Conservation (phyloP, 202 grass and related monocot genomes). For the Hordeum pubiflorum region DNA sequence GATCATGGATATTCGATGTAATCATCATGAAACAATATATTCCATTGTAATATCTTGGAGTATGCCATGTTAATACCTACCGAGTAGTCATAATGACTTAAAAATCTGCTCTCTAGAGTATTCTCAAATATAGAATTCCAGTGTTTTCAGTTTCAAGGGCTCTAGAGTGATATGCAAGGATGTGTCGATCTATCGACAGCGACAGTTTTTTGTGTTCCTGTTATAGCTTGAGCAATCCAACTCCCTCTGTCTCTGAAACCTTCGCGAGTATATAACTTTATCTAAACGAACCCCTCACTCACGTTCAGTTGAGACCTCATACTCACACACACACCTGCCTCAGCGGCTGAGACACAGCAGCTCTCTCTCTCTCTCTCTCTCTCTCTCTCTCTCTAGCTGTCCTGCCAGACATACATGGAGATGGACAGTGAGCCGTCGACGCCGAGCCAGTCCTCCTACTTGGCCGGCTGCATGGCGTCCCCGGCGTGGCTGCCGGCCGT, state of each 20-base stretch:
- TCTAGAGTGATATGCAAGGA: no score
- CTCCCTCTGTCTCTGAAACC: neutral
- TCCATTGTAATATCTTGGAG: no score
- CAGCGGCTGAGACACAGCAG: neutral
- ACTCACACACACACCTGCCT: neutral
- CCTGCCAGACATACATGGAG: constrained; percentile 9
- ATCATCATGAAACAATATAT: no score
- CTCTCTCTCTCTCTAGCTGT: neutral
- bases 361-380: neutral
- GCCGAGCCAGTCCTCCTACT: constrained; percentile 37
- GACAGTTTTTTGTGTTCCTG: no score
- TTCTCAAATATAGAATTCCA: no score
- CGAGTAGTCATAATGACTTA: no score
- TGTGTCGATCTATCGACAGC: no score
- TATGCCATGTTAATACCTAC: no score
- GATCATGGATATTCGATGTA: no score
- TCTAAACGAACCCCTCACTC: neutral
- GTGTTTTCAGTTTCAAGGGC: no score
- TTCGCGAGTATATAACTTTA: neutral
- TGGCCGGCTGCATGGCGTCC: constrained; percentile 47
- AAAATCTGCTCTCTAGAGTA: no score
- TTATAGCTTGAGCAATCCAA: no score
- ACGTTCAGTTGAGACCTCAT: neutral
- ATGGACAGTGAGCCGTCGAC: constrained; percentile 39
- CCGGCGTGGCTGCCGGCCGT: constrained; percentile 49